Conservation (phyloP, 257 asterid genomes). For the Orobanche coerulescens region DNA sequence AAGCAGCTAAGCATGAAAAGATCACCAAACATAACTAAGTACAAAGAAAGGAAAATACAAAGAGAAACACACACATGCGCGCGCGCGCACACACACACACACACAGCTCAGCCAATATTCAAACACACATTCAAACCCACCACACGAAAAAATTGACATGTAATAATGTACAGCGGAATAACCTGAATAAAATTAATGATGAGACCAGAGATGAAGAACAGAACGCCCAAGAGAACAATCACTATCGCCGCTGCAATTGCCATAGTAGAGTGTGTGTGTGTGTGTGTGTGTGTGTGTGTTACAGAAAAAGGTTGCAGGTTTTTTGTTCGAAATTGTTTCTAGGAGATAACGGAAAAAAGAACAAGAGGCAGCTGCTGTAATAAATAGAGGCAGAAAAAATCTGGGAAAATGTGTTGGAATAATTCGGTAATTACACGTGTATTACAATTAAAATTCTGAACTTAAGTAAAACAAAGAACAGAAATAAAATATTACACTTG, state of each 20-base stretch:
- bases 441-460: too few species aligned
- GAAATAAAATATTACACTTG: too few species aligned
- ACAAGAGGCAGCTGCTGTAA: conserved; percentile 13
- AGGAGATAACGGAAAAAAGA: conserved; percentile 2
- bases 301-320: not conserved
- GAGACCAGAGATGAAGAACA: conserved; percentile 86
- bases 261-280: conserved; percentile 23
- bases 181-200: conserved; percentile 70
- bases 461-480: too few species aligned
- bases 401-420: conserved; percentile 28
- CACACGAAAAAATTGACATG: not conserved
- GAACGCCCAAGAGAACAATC: conserved; percentile 69
- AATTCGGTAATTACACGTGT: too few species aligned
- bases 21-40: not conserved
- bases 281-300: not conserved
- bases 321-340: not conserved
- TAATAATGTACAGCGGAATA: not conserved
- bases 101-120: not conserved
- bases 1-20: conserved; percentile 1
- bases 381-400: conserved; percentile 18
- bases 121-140: conserved; percentile 6
- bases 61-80: not conserved
- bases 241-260: conserved; percentile 65
- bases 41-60: not conserved
- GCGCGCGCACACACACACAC: too few species aligned